Conservation (phyloP, 179 eudicot species). For the Silene noctiflora region DNA sequence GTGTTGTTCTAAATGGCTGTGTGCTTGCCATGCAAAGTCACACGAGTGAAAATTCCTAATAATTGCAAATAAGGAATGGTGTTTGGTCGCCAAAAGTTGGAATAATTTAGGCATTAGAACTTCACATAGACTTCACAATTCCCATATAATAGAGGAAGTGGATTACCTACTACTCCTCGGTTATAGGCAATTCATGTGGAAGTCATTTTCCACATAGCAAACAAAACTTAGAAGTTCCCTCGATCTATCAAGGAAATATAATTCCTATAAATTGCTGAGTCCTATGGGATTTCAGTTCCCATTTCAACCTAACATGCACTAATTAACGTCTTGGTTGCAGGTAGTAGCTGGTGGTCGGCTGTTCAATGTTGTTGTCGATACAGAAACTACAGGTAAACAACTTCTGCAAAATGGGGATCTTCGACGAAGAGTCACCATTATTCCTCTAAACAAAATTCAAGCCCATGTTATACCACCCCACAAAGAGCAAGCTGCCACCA, state of each 20-base stretch:
- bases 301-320: not conserved
- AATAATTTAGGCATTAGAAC: not conserved
- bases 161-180: too few species aligned
- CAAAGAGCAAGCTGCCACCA: constrained; percentile 68
- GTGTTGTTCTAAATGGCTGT: not conserved
- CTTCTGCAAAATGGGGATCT: constrained; percentile 85
- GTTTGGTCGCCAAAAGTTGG: not conserved
- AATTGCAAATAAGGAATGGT: not conserved
- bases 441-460: constrained; percentile 91
- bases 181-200: too few species aligned
- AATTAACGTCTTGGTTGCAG: constrained; percentile 37
- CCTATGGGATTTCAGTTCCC: not conserved
- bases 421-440: constrained; percentile 79
- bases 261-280: not conserved
- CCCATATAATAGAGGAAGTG: not conserved
- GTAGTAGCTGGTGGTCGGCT: constrained; percentile 94
- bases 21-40: not conserved
- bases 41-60: not conserved
- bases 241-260: not conserved
- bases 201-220: not conserved
- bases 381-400: constrained; percentile 86
- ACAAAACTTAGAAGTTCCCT: not conserved
- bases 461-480: constrained; percentile 51
- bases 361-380: constrained; percentile 82
- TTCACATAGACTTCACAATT: not conserved